Percentiles rank a stretch among this genome's conserved stretches.
Evolutionary conservation across 164 flowering plant species (phyloP).

Genomic region (Dillenia turbinata): DNA sequence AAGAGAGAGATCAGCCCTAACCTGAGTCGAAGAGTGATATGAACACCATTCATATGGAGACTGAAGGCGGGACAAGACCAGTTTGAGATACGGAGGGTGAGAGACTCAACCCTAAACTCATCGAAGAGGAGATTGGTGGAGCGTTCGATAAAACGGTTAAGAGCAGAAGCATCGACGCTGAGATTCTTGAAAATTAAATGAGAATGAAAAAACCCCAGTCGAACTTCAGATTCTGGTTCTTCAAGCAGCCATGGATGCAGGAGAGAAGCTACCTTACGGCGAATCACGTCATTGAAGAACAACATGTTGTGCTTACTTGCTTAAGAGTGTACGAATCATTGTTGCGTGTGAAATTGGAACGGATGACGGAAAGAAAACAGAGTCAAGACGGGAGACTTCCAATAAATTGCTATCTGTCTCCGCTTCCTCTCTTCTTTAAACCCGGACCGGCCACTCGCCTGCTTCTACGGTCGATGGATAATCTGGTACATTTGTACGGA

Average conservation of each 20-base stretch:
- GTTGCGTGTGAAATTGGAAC: too few species aligned
- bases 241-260: slow-evolving; percentile 68
- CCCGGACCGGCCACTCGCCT: too few species aligned
- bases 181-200: slow-evolving; percentile 34
- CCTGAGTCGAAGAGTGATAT: slow-evolving; percentile 40
- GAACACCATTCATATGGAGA: slow-evolving; percentile 44
- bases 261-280: slow-evolving; percentile 47
- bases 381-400: too few species aligned
- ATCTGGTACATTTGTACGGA: too few species aligned
- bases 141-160: slow-evolving; percentile 42
- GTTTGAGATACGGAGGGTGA: slow-evolving; percentile 38
- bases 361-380: too few species aligned
- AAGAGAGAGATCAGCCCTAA: slow-evolving; percentile 17
- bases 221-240: slow-evolving; percentile 50
- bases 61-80: slow-evolving; percentile 62
- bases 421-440: too few species aligned
- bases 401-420: too few species aligned
- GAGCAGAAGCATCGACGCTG: slow-evolving; percentile 38
- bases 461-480: too few species aligned
- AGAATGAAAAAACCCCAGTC: slow-evolving; percentile 60
- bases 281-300: slow-evolving; percentile 34
- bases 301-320: slow-evolving; percentile 8
- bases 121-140: slow-evolving; percentile 30
- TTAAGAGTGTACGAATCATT: too few species aligned
- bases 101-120: slow-evolving; percentile 39